These are phyloP conservation scores for Testicularia cyperi DNA, from an alignment of 1,284 basidiomycete species.

Conservation along the genomic window DNA sequence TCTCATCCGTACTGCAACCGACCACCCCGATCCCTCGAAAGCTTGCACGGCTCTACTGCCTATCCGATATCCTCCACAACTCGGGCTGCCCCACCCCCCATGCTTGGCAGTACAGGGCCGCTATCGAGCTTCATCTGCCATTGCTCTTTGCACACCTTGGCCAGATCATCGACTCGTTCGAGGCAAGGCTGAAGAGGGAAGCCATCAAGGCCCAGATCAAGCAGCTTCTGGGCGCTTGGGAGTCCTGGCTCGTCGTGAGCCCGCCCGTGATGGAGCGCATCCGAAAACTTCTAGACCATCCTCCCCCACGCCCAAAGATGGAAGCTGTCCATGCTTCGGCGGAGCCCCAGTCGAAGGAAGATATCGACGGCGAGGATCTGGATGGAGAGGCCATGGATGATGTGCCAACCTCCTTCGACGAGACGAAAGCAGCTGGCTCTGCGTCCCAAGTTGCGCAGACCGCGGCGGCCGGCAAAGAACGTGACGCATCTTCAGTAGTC, in stretches of 20 bases:
- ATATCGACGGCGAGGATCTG: conserved; percentile 5
- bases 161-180: conserved; percentile 30
- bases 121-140: conserved; percentile 32
- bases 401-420: no score
- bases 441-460: no score
- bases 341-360: conserved; percentile 2
- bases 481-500: neutral
- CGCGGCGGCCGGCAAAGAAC: no score
- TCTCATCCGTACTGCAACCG: conserved; percentile 65
- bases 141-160: conserved; percentile 48
- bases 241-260: conserved; percentile 74
- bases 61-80: conserved; percentile 97
- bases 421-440: no score
- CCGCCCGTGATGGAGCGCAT: conserved; percentile 72
- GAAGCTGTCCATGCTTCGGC: no score
- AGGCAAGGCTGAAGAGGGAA: conserved; percentile 46
- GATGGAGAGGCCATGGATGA: conserved; percentile 18
- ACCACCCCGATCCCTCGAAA: conserved; percentile 91
- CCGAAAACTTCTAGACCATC: conserved; percentile 28
- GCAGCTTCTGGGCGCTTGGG: conserved; percentile 86
- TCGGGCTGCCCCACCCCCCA: conserved; percentile 79
- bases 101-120: conserved; percentile 62
- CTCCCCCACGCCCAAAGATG: no score
- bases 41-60: conserved; percentile 86
- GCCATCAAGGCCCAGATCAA: conserved; percentile 75